These are phyloP conservation scores for Penicillium sp. DNA, from an alignment of 2,329 filamentous ascomycete species.

Conservation along the genomic window DNA sequence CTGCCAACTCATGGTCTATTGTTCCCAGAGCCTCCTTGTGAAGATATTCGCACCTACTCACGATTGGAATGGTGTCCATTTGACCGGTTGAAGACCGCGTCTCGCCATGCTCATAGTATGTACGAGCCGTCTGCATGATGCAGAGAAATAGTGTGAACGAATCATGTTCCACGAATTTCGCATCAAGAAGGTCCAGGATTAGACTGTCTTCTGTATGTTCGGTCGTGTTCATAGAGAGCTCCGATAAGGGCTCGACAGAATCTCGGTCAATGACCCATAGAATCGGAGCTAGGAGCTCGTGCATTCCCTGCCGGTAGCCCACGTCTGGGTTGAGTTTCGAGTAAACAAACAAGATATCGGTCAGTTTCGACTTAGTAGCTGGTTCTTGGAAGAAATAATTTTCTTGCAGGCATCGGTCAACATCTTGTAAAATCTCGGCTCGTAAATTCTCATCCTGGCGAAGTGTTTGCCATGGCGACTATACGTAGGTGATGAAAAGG, in stretches of 20 bases:
- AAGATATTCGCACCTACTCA: constrained; percentile 82
- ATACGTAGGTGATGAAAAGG: constrained; percentile 33
- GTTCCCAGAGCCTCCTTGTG: constrained; percentile 79
- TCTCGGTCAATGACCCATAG: constrained; percentile 84
- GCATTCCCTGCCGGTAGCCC: constrained; percentile 98
- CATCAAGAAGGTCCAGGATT: constrained; percentile 71
- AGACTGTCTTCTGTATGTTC: constrained; percentile 48
- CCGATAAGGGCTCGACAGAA: constrained; percentile 63
- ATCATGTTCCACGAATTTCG: constrained; percentile 82
- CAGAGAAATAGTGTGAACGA: constrained; percentile 82
- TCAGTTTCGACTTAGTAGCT: constrained; percentile 75
- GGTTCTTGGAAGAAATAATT: constrained; percentile 86
- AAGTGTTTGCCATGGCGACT: constrained; percentile 91
- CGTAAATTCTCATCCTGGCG: constrained; percentile 82
- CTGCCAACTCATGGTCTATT: constrained; percentile 80
- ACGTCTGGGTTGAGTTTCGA: constrained; percentile 87
- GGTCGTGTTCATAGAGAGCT: constrained; percentile 8
- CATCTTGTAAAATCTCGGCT: constrained; percentile 91
- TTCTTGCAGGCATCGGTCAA: constrained; percentile 86
- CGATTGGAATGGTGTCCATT: constrained; percentile 69
- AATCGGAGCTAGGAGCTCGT: constrained; percentile 89
- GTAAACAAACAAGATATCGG: constrained; percentile 91
- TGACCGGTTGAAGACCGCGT: constrained; percentile 48
- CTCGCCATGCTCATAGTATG: constrained; percentile 78
- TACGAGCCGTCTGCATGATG: constrained; percentile 84